Evolutionary conservation across 495 filamentous ascomycete genomes (phyloP).

Genomic region (Aspergillus egyptiacus): DNA sequence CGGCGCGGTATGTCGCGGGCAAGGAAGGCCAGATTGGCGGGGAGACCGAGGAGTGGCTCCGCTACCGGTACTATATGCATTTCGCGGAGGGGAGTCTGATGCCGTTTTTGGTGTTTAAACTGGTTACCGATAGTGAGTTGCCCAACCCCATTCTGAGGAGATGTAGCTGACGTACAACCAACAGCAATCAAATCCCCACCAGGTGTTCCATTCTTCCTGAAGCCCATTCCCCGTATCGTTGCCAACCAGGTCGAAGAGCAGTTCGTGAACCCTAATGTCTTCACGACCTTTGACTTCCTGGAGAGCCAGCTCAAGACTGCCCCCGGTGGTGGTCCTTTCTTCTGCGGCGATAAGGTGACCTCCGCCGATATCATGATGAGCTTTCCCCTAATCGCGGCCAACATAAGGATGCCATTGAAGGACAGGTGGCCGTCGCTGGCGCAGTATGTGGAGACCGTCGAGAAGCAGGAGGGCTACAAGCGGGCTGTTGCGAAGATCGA

Average conservation of each 20-base stretch:
- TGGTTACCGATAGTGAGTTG: slow-evolving; percentile 53
- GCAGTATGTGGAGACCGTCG: slow-evolving; percentile 57
- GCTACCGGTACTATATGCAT: slow-evolving; percentile 74
- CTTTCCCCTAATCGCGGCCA: slow-evolving; percentile 61
- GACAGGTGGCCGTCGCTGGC: slow-evolving; percentile 57
- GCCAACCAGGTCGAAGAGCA: slow-evolving; percentile 52
- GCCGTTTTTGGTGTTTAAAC: slow-evolving; percentile 54
- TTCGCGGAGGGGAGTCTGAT: slow-evolving; percentile 79
- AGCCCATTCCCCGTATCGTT: slow-evolving; percentile 63
- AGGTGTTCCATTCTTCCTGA: slow-evolving; percentile 74
- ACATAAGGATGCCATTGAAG: slow-evolving; percentile 35
- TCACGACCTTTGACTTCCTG: slow-evolving; percentile 62
- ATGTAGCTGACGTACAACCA: neutral
- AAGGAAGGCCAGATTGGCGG: slow-evolving; percentile 51
- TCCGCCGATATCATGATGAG: slow-evolving; percentile 76
- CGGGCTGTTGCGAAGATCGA: slow-evolving; percentile 54
- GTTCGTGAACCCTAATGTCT: slow-evolving; percentile 60
- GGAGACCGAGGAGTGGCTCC: slow-evolving; percentile 70
- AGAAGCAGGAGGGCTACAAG: slow-evolving; percentile 58
- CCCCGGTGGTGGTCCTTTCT: slow-evolving; percentile 55
- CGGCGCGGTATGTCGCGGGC: slow-evolving; percentile 51
- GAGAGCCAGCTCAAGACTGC: slow-evolving; percentile 63
- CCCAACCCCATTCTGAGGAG: neutral
- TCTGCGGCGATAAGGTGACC: slow-evolving; percentile 67
- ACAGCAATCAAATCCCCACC: slow-evolving; percentile 56